Evolutionary conservation across 1,284 basidiomycete genomes (phyloP).

Genomic region (Pholiota adiposa): DNA sequence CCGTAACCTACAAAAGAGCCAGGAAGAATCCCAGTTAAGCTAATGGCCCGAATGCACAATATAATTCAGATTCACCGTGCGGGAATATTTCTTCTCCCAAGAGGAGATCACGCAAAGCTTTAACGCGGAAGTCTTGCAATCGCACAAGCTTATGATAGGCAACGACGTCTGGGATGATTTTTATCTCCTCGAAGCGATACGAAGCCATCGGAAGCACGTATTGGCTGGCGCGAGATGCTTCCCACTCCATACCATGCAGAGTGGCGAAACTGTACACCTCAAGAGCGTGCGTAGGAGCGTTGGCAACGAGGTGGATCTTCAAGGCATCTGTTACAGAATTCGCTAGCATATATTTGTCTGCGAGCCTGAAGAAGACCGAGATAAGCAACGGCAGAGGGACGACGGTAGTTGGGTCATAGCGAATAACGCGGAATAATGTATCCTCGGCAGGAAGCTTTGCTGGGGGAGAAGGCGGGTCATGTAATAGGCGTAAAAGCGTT

Average conservation of each 20-base stretch:
- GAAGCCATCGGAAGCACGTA: conserved; percentile 59
- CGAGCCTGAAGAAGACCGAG: conserved; percentile 52
- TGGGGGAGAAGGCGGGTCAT: conserved; percentile 49
- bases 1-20: conserved; percentile 53
- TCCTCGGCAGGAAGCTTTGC: conserved; percentile 18
- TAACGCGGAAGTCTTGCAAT: conserved; percentile 57
- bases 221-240: conserved; percentile 59
- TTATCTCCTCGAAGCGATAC: conserved; percentile 56
- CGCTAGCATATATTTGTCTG: conserved; percentile 65
- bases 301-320: conserved; percentile 56
- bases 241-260: conserved; percentile 39
- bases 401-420: conserved; percentile 44
- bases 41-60: not conserved
- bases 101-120: conserved; percentile 51
- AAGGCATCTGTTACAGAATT: conserved; percentile 45
- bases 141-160: conserved; percentile 63
- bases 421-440: conserved; percentile 29
- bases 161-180: conserved; percentile 53
- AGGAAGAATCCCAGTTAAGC: conserved; percentile 30
- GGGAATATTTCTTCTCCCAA: conserved; percentile 66
- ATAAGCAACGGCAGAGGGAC: conserved; percentile 66
- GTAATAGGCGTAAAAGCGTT: conserved; percentile 56
- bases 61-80: conserved; percentile 45
- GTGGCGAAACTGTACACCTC: conserved; percentile 61
- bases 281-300: conserved; percentile 53